Evolutionary conservation across 2,329 filamentous ascomycete genomes (phyloP).

Genomic region (Exophiala bonariae): DNA sequence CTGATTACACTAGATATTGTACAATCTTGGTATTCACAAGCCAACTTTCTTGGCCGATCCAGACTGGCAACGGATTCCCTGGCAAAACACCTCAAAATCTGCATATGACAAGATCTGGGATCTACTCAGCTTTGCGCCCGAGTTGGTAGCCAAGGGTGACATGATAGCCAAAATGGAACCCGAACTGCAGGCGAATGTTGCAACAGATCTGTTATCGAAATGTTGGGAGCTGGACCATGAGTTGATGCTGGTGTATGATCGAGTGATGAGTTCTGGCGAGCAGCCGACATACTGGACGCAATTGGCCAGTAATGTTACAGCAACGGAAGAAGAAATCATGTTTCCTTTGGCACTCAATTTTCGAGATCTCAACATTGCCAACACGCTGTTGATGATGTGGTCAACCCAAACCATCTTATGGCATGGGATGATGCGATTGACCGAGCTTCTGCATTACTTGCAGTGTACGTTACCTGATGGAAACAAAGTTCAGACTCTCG

Average conservation of each 20-base stretch:
- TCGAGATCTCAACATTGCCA: slow-evolving; percentile 28
- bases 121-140: slow-evolving; percentile 30
- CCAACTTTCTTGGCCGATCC: slow-evolving; percentile 31
- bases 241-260: slow-evolving; percentile 30
- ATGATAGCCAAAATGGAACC: slow-evolving; percentile 21
- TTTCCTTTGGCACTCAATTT: slow-evolving; percentile 37
- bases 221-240: slow-evolving; percentile 33
- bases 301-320: slow-evolving; percentile 24
- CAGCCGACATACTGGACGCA: slow-evolving; percentile 35
- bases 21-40: slow-evolving; percentile 28
- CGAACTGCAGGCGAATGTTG: slow-evolving; percentile 14
- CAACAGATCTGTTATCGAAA: slow-evolving; percentile 24
- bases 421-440: slow-evolving; percentile 35
- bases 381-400: slow-evolving; percentile 36
- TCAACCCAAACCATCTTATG: slow-evolving; percentile 34
- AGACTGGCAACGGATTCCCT: slow-evolving; percentile 36
- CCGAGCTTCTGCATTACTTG: slow-evolving; percentile 28
- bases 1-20: slow-evolving; percentile 31
- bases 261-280: slow-evolving; percentile 23
- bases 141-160: slow-evolving; percentile 26
- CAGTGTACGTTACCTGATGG: slow-evolving; percentile 4
- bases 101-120: slow-evolving; percentile 33
- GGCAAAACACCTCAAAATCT: slow-evolving; percentile 29
- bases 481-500: slow-evolving; percentile 10
- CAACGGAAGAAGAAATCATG: slow-evolving; percentile 15